Conservation (phyloP, 192 early-diverging fungal species). For the Backusella parvicylindrica region DNA sequence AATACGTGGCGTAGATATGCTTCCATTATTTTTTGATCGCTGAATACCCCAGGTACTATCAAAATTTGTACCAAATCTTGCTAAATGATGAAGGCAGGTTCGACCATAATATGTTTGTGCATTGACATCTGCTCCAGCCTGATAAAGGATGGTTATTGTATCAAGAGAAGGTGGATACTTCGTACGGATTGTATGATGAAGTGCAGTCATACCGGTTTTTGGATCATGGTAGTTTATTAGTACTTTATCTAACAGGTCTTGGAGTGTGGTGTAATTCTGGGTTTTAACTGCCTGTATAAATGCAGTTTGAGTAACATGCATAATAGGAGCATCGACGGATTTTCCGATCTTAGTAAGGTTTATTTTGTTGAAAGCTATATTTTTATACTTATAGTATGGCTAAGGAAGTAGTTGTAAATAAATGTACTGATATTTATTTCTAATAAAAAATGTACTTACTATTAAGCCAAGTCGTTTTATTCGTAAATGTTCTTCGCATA, state of each 20-base stretch:
- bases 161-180: constrained; percentile 50
- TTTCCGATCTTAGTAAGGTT: constrained; percentile 43
- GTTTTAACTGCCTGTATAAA: constrained; percentile 55
- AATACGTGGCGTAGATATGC: background rate
- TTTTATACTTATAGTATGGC: background rate
- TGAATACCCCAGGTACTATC: constrained; percentile 33
- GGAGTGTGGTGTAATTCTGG: constrained; percentile 50
- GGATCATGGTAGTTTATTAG: constrained; percentile 47
- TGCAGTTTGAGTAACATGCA: constrained; percentile 41
- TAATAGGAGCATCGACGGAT: constrained; percentile 14
- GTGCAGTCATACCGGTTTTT: constrained; percentile 53
- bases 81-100: constrained; percentile 49
- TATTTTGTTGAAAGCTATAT: background rate
- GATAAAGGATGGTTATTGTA: constrained; percentile 45
- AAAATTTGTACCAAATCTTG: constrained; percentile 40
- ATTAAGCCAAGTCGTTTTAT: constrained; percentile 39
- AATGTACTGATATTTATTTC: background rate
- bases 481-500: constrained; percentile 50
- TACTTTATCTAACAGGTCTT: constrained; percentile 39
- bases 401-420: background rate
- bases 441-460: constrained; percentile 21
- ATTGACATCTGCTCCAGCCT: constrained; percentile 52
- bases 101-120: constrained; percentile 51
- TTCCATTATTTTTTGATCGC: background rate
- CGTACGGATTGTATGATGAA: constrained; percentile 57